A percentile compares a stretch with the other conserved stretches of the same genome.
These are phyloP conservation scores for Casaregolazyma lundiana DNA, from an alignment of 1,139 yeast species.

Conservation along the genomic window DNA sequence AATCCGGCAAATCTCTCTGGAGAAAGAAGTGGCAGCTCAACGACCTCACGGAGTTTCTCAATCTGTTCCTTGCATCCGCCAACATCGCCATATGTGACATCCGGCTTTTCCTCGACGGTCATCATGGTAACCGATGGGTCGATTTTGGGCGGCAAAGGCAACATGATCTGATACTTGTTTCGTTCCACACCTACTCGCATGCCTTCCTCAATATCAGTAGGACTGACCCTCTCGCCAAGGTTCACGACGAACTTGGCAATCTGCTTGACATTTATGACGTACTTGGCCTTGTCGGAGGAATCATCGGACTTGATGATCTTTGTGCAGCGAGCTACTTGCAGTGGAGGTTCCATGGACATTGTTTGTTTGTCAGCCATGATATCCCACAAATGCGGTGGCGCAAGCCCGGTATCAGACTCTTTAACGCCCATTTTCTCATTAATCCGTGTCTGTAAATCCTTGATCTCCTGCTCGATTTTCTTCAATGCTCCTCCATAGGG, in stretches of 20 bases:
- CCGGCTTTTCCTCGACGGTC: constrained; percentile 99
- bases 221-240: constrained; percentile 92
- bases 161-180: constrained; percentile 91
- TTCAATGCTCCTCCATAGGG: constrained; percentile 84
- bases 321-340: constrained; percentile 98
- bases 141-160: constrained; percentile 95
- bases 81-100: constrained; percentile 75
- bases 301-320: constrained; percentile 73
- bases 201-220: constrained; percentile 98
- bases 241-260: constrained; percentile 97
- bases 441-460: constrained; percentile 75
- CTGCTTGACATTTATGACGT: constrained; percentile 94
- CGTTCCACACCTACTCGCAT: constrained; percentile 99
- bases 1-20: constrained; percentile 95
- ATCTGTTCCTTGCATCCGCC: constrained; percentile 99
- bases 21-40: constrained; percentile 85
- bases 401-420: constrained; percentile 92
- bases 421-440: constrained; percentile 91
- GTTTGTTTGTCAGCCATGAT: constrained; percentile 93
- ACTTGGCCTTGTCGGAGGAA: constrained; percentile 80
- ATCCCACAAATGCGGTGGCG: constrained; percentile 97
- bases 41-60: constrained; percentile 95
- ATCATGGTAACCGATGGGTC: constrained; percentile 99
- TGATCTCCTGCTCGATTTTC: constrained; percentile 77
- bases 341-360: constrained; percentile 88